Evolutionary conservation across 176 grass and related monocot genomes (phyloP), one percentile per base, ranked within the genome.

Genomic region (Paspalum vaginatum): DNA sequence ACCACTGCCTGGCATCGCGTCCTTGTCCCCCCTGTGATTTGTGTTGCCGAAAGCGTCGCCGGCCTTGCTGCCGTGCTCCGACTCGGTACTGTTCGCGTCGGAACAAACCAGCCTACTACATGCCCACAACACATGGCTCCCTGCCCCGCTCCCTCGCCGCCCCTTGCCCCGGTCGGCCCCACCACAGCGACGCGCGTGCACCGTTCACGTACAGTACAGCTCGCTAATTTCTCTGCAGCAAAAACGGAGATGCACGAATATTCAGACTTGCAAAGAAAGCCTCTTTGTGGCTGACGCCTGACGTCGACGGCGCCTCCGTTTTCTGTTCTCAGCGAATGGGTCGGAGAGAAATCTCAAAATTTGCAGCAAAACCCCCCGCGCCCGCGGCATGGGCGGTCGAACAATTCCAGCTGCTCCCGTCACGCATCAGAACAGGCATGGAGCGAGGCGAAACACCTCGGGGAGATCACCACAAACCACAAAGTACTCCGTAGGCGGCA

Each of bases 31-130:
- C 18, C 42, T 42, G 38, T 26, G n/a, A 16, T 55, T 66, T 11
- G 68, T 42, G 37, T 38, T 41, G 37, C 70, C 76, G 87, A 75
- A 84, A 80, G 81, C 72, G 65, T 71, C 81, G 26, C 76, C 37
- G 62, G 17, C 79, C 68, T 12, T 10, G 18, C 38, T 84, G 80
- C 73, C 79, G 39, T 13, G 73, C 49, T 48, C 9, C 65, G 58
- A 22, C 54, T 38, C 48, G 65, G 5, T 9, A 18, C 80, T 20
- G 37, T 22, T 40, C n/a, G 41, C 11, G 25, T 16, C 58, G 24
- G 48, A 78, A 65, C 44, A 12, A 15, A 39, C 55, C 25, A 47
- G 13, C 47, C 53, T 20, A 21, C 22, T 52, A 4, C 47, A 49
- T 63, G 65, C 13, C 37, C 6, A 24, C 76, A 10, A 70, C 85